These are phyloP conservation scores for Vanrija sp. DNA, from an alignment of 1,284 basidiomycete species.

Conservation along the genomic window DNA sequence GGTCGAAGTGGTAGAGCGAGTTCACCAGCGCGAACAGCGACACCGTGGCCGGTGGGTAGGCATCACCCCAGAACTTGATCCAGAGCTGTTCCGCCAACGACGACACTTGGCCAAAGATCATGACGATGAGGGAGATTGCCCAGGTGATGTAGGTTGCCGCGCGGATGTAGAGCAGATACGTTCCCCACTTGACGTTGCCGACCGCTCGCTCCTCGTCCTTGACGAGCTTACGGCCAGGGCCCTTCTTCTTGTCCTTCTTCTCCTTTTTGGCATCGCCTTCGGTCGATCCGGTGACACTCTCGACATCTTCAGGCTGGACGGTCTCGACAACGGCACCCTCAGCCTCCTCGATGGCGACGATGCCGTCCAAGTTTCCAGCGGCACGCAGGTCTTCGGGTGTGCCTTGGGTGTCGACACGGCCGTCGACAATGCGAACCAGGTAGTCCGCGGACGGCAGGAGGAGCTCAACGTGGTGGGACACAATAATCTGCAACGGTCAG, in stretches of 20 bases:
- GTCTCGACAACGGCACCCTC: slow-evolving; percentile 55
- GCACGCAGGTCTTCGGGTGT: slow-evolving; percentile 58
- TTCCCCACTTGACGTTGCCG: slow-evolving; percentile 71
- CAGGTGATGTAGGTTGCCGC: slow-evolving; percentile 47
- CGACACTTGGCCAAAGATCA: slow-evolving; percentile 54
- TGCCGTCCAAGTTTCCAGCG: slow-evolving; percentile 52
- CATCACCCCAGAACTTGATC: slow-evolving; percentile 62
- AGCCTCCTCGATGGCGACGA: slow-evolving; percentile 46
- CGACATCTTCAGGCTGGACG: slow-evolving; percentile 18
- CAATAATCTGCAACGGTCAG: slow-evolving; percentile 56
- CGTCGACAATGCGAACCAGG: slow-evolving; percentile 63
- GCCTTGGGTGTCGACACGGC: slow-evolving; percentile 59
- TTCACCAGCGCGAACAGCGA: slow-evolving; percentile 19
- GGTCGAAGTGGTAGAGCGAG: slow-evolving; percentile 9
- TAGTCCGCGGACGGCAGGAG: slow-evolving; percentile 61
- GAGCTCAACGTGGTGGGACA: slow-evolving; percentile 78
- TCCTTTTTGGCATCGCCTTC: slow-evolving; percentile 49
- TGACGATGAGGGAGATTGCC: slow-evolving; percentile 33
- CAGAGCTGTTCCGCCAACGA: slow-evolving; percentile 55
- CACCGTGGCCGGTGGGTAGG: slow-evolving; percentile 27
- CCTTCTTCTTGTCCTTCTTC: slow-evolving; percentile 38
- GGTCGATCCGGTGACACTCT: slow-evolving; percentile 39
- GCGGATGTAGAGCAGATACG: slow-evolving; percentile 71
- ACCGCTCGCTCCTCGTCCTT: slow-evolving; percentile 58
- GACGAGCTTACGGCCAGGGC: slow-evolving; percentile 41